A percentile compares a stretch with the other conserved stretches of the same genome.
phyloP scores from a whole-genome alignment of 345 rosid species.

The Eucalyptus brandiana region DNA sequence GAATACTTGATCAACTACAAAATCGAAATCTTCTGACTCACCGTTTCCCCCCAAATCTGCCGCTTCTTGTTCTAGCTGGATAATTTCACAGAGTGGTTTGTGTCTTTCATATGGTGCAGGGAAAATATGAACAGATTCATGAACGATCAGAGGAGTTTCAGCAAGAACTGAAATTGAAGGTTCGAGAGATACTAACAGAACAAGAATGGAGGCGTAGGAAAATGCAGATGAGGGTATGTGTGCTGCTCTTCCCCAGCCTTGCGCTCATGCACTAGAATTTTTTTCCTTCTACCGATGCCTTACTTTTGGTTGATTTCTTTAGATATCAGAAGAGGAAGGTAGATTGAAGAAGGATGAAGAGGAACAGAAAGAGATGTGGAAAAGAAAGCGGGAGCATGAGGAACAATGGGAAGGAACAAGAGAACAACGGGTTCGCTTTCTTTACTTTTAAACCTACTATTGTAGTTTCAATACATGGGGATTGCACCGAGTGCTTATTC shows the following conservation, averaged over 20 bases:
- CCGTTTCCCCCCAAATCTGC: neutral
- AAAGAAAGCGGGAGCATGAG: slow-evolving; percentile 95
- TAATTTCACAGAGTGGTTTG: neutral
- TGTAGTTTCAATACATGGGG: neutral
- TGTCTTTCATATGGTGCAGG: slow-evolving; percentile 25
- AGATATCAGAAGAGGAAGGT: slow-evolving; percentile 99
- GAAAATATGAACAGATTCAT: slow-evolving; percentile 68
- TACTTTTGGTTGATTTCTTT: neutral
- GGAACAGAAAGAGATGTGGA: slow-evolving; percentile 94
- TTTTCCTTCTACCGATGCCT: neutral
- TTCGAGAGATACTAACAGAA: slow-evolving; percentile 81
- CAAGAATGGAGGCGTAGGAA: slow-evolving; percentile 99
- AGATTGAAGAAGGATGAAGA: slow-evolving; percentile 96
- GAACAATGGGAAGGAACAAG: slow-evolving; percentile 99
- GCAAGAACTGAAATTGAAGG: slow-evolving; percentile 74
- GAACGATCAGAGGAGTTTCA: slow-evolving; percentile 77
- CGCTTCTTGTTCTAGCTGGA: neutral
- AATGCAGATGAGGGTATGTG: slow-evolving; percentile 91
- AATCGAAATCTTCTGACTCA: neutral
- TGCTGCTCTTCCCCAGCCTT: neutral
- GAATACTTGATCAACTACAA: neutral
- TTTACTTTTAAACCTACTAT: neutral
- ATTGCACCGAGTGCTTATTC: neutral
- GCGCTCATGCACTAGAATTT: neutral
- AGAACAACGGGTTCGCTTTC: slow-evolving; percentile 71